phyloP scores from a whole-genome alignment of 345 rosid species.

The Citrus inodora region DNA sequence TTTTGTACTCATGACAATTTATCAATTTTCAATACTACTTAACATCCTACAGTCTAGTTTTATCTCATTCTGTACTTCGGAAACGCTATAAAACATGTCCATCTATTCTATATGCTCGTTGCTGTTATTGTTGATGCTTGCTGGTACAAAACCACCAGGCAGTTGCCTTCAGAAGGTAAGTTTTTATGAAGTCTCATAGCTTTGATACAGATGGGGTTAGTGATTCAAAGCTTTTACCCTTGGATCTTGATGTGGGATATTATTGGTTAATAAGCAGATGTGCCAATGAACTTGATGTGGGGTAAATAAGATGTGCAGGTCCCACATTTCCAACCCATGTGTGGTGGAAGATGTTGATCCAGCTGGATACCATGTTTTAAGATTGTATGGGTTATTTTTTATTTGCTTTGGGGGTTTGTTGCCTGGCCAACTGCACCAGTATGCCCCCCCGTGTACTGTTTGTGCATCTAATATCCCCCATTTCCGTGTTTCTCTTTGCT shows the following conservation, averaged over 20 bases:
- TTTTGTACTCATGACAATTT: constrained; percentile 33
- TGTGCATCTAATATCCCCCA: not conserved
- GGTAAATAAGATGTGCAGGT: not conserved
- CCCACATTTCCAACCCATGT: not conserved
- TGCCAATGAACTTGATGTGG: not conserved
- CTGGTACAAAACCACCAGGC: not conserved
- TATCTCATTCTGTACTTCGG: not conserved
- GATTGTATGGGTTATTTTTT: not conserved
- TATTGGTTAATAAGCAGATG: too few relatives aligned
- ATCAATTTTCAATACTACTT: constrained; percentile 29
- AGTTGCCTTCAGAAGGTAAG: not conserved
- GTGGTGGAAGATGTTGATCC: not conserved
- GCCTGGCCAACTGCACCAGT: constrained; percentile 11
- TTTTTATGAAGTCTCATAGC: not conserved
- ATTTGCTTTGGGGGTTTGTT: not conserved
- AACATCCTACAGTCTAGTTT: constrained; percentile 1
- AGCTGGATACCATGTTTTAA: constrained; percentile 11
- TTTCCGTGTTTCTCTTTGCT: not conserved
- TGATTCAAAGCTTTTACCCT: too few relatives aligned
- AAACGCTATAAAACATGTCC: too few relatives aligned
- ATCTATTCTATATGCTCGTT: not conserved
- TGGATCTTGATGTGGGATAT: not conserved
- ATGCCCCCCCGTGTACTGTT: not conserved
- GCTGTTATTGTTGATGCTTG: not conserved
- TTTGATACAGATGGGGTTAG: not conserved